A percentile compares a stretch with the other conserved stretches of the same genome.
Conservation (phyloP, 352 stramenopile genomes). For the Pythium vanterpoolii region DNA sequence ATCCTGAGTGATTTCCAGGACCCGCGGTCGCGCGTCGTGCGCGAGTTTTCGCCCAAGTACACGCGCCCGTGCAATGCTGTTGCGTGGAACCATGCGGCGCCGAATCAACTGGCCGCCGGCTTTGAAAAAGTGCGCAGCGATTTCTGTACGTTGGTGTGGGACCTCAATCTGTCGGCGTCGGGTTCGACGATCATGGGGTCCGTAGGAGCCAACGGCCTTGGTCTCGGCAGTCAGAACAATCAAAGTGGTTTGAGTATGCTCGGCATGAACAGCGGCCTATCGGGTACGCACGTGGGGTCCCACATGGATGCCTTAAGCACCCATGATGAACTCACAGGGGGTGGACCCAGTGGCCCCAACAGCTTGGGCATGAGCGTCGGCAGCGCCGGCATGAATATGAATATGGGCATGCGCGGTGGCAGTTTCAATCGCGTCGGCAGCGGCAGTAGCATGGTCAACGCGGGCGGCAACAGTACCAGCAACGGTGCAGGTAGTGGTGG, state of each 20-base stretch:
- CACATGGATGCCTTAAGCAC: slow-evolving; percentile 15
- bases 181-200: slow-evolving; percentile 25
- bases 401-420: background rate
- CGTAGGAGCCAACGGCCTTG: slow-evolving; percentile 1
- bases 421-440: slow-evolving; percentile 9
- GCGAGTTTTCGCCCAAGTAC: slow-evolving; percentile 81
- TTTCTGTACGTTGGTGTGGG: slow-evolving; percentile 84
- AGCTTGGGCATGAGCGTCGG: slow-evolving; percentile 10
- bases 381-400: too few species aligned
- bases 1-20: slow-evolving; percentile 82
- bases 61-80: slow-evolving; percentile 79
- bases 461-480: background rate
- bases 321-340: slow-evolving; percentile 14
- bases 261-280: background rate
- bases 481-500: background rate
- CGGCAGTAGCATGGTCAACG: background rate
- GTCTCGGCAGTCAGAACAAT: slow-evolving; percentile 5
- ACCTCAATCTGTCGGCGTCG: slow-evolving; percentile 51
- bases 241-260: background rate
- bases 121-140: slow-evolving; percentile 88
- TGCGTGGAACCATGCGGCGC: slow-evolving; percentile 72
- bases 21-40: slow-evolving; percentile 51
- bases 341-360: background rate
- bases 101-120: slow-evolving; percentile 73
- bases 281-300: slow-evolving; percentile 18